Evolutionary conservation across 2,329 filamentous ascomycete genomes (phyloP).

Genomic region (Botrytis deweyae): DNA sequence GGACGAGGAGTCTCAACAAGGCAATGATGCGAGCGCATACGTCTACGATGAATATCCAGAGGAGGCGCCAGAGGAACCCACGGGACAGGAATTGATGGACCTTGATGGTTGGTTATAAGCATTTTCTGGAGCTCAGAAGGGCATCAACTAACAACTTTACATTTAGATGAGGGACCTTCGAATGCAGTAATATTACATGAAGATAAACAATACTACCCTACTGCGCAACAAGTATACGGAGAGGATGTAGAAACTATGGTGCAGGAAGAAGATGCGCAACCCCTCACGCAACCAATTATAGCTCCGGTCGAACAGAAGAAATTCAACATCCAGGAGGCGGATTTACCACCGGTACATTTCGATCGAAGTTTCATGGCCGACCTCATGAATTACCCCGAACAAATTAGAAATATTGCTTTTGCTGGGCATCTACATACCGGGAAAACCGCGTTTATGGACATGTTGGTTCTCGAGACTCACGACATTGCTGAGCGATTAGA

Average conservation of each 20-base stretch:
- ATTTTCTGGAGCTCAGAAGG: background rate
- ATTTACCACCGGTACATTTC: constrained; percentile 85
- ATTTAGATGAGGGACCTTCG: constrained; percentile 73
- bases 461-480: constrained; percentile 94
- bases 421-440: constrained; percentile 95
- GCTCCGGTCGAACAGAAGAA: constrained; percentile 92
- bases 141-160: background rate
- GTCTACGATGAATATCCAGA: constrained; percentile 73
- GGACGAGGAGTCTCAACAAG: constrained; percentile 79
- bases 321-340: constrained; percentile 88
- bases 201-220: constrained; percentile 99
- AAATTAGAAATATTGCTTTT: constrained; percentile 88
- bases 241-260: constrained; percentile 92
- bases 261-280: constrained; percentile 95
- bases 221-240: constrained; percentile 94
- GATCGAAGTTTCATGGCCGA: constrained; percentile 92
- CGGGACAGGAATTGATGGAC: constrained; percentile 88
- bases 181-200: constrained; percentile 98
- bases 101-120: constrained; percentile 64
- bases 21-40: constrained; percentile 72
- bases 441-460: constrained; percentile 98
- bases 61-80: constrained; percentile 55
- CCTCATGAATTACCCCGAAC: constrained; percentile 92
- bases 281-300: constrained; percentile 88
- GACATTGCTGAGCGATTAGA: constrained; percentile 78